Evolutionary conservation across 108 stramenopile genomes (phyloP), one percentile per base, ranked within the genome.

Genomic region (Fragilaria radians): DNA sequence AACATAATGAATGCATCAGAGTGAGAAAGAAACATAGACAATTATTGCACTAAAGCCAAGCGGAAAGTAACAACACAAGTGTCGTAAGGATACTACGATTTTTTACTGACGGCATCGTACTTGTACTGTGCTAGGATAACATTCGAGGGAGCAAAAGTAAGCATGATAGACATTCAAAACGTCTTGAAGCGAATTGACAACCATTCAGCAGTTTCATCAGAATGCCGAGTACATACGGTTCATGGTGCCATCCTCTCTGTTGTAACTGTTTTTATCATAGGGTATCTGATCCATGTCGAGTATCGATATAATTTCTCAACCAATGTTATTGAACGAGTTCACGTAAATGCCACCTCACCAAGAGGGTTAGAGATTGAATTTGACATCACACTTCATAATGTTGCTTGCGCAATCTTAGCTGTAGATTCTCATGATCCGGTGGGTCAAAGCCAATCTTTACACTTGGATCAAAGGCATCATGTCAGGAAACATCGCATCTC

Each of bases 401-500:
- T 96, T 19, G 72, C 91, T 11, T 98, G 97, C 61, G 65, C 73
- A 25, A 33, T 96, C 4, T 52, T 98, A 24, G 72, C 72, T 32
- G 76, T 93, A 34, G 97, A 98, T 65, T 94, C 95, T 46, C 81
- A 86, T 56, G 97, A 98, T 75, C 85, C 95, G 5, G 74, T 80
- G 1, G 94, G 94, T 24, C 90, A 91, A 61, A 62, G 76, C 11
- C 87, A 89, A 65, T 85, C 83, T 27, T 77, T 94, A 65, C 89
- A 94, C 65, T 69, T 88, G 33, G 83, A 91, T 55, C 56, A 52
- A 30, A 28, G 42, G 9, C 95, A 94, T 70, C 75, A 87, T 31
- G 83, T 96, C 0, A 88, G 81, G 83, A 96, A 96, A 70, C 87
- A 86, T 68, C 75, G 89, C 7, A 45, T 96, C 33, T 66, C 67